Evolutionary conservation across 306 rosid species (phyloP), one percentile per base, ranked within the genome.

Genomic region (Citrullus mucosospermus): DNA sequence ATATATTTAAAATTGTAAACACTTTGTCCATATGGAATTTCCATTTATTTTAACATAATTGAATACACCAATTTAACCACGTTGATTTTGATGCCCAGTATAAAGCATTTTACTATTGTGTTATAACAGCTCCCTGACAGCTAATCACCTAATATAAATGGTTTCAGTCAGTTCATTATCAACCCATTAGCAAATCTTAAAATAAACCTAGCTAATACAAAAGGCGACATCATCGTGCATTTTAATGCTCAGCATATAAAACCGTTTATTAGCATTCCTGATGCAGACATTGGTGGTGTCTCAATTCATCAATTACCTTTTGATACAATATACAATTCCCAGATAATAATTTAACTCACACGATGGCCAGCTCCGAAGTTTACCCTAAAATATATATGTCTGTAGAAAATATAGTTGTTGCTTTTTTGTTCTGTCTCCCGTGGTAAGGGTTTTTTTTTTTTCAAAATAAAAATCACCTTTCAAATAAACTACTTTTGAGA

Each of bases 1-100:
- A 84, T 25, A 41, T 39, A 32, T 82, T 39, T 6, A 20, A 76
- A 58, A 25, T 76, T 76, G 70, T 63, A 63, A 65, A 65, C 44
- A 46, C 77, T 32, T 46, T 28, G 62, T 43, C 68, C 76, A 32
- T 34, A 44, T 63, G 55, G 59, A 48, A 62, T 43, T 58, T n/a
- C 22, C 50, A 58, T 60, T 30, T 39, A 32, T 16, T 16, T 74
- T 51, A 11, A 74, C 62, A 32, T 74, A 16, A 74, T 74, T 18
- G 32, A 53, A 5, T 17, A 59, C 78, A 51, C 18, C 61, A 48
- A 15, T 30, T 32, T 1, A 74, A 53, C 78, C 78, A 51, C 43
- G 39, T 30, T 53, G 16, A 53, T 54, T 53, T 74, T 54, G 58
- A 32, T 74, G 51, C 25, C 77, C 77, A 28, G 14, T 28, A 44